Conservation (phyloP, 225 moss, liverwort and hornwort species). For the Bryum argenteum region DNA sequence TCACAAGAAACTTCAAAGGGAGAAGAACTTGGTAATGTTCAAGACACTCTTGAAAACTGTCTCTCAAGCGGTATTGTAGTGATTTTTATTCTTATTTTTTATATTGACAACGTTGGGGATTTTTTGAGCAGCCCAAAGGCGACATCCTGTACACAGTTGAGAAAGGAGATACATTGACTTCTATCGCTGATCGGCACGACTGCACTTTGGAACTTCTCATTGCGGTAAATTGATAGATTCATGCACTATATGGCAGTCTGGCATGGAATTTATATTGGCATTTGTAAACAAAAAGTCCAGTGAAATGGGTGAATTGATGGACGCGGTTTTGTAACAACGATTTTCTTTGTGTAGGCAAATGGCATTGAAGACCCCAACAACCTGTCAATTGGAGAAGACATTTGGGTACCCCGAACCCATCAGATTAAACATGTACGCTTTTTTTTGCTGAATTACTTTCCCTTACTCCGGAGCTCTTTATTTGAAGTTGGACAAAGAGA, state of each 20-base stretch:
- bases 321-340: neutral
- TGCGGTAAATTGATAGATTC: slow-evolving; percentile 41
- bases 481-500: neutral
- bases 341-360: slow-evolving; percentile 48
- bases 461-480: neutral
- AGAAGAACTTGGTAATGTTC: slow-evolving; percentile 43
- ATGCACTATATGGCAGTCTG: neutral
- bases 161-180: slow-evolving; percentile 57
- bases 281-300: neutral
- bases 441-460: neutral
- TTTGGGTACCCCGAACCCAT: slow-evolving; percentile 67
- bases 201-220: slow-evolving; percentile 58
- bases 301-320: neutral
- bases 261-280: neutral
- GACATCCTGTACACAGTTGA: slow-evolving; percentile 59
- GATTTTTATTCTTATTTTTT: too few species aligned
- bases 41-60: neutral
- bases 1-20: slow-evolving; percentile 48
- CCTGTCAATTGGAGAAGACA: slow-evolving; percentile 50
- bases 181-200: slow-evolving; percentile 50
- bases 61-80: neutral
- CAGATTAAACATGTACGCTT: slow-evolving; percentile 51
- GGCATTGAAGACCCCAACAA: slow-evolving; percentile 49
- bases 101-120: slow-evolving; percentile 1
- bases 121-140: slow-evolving; percentile 53